Base-by-base conservation (phyloP, 331 rosid genomes). In the Malus hybrid region DNA sequence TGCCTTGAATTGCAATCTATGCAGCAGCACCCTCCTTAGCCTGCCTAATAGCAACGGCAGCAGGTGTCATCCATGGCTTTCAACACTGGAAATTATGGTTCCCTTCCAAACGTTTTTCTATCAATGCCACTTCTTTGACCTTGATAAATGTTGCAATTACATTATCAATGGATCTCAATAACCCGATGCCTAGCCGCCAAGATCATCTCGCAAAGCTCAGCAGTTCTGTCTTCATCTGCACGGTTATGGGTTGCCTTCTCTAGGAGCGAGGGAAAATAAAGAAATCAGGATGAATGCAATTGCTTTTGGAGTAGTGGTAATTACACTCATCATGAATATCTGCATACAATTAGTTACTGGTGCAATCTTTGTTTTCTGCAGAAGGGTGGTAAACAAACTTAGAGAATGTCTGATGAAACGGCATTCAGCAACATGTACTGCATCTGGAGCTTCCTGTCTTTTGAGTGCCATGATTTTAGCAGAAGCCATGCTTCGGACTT, bases 1-100 rank as follows among this genome's bases (percentile, higher is more conserved):
- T 94, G 90, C 98, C 96, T 59, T 94, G 98, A 97, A 86, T 94
- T 33, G 98, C 96, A 52, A 65, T 88, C 65, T 94, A 94, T 72
- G 89, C 88, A 78, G 94, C 88, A 29, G 85, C 88, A 80, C 95
- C 97, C 71, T 87, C 97, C 10, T 57, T 85, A 1, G 80, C 78
- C 2, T 91, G 96, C 74, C 84, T 94, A 62, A 36, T 82, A 24
- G 86, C 91, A 31, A 84, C 86, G 88, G 88, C 88, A 6, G 78
- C 80, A 19, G 98, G 90, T 80, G 84, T 83, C 67, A 70, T 90
- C 31, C 76, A 81, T 1, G 95, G 96, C 31, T 33, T 91, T 70
- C 86, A 86, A 18, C 70, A 81, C 33, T 79, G 86, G 24, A 90
- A 86, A 34, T 71, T 87, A 56, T 94, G 98, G 97, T 94, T 94